phyloP scores from a whole-genome alignment of 805 yeast species.

The Ogataea saltuana region DNA sequence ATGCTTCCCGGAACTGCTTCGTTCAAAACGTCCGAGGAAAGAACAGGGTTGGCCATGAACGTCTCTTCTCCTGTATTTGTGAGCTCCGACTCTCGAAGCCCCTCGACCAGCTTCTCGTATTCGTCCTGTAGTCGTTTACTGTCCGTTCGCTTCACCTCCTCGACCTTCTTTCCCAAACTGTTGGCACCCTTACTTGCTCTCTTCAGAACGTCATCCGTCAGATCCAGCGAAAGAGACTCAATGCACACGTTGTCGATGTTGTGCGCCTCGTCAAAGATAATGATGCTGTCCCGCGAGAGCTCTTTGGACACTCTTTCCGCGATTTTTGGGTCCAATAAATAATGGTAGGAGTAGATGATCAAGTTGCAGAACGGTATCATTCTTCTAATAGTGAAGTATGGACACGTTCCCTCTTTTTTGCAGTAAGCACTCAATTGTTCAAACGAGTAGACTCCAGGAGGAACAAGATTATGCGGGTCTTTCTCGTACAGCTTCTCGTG shows the following conservation, averaged over 20 bases:
- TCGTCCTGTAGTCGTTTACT: constrained; percentile 84
- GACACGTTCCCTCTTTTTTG: constrained; percentile 79
- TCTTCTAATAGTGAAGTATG: constrained; percentile 96
- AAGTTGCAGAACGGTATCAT: constrained; percentile 95
- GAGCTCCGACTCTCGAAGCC: constrained; percentile 79
- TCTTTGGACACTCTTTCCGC: constrained; percentile 94
- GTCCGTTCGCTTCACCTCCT: constrained; percentile 79
- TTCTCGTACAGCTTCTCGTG: constrained; percentile 87
- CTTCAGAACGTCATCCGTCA: constrained; percentile 86
- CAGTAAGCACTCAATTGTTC: constrained; percentile 80
- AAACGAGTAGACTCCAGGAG: constrained; percentile 93
- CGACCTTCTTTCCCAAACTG: constrained; percentile 76
- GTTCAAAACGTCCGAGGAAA: constrained; percentile 79
- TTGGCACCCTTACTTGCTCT: constrained; percentile 87
- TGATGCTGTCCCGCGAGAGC: constrained; percentile 86
- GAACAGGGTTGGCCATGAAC: constrained; percentile 83
- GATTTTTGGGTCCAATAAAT: constrained; percentile 93
- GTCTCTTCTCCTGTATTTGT: constrained; percentile 57
- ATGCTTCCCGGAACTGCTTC: constrained; percentile 98
- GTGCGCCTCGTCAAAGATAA: constrained; percentile 98
- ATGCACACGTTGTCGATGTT: constrained; percentile 98
- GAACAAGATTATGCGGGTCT: constrained; percentile 87
- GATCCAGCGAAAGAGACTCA: constrained; percentile 87
- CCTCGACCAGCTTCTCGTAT: constrained; percentile 87
- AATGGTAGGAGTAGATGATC: constrained; percentile 94